Base-by-base conservation (phyloP, 2,329 filamentous ascomycete genomes). In the Didymella lethalis region DNA sequence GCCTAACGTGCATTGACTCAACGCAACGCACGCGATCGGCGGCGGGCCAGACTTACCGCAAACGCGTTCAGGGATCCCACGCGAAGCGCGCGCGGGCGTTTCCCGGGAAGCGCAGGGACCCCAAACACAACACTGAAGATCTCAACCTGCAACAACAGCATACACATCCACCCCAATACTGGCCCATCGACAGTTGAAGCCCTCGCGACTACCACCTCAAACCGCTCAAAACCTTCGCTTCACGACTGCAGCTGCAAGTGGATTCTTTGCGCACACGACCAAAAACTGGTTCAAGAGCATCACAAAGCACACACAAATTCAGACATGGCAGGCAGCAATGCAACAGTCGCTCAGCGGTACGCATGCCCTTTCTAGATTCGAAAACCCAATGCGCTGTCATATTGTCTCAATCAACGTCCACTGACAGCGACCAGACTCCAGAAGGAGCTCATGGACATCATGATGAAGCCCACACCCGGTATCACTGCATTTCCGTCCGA, bases 371-470 rank as follows among this genome's bases (percentile, higher is more conserved):
- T 11, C 23, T 29, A 14, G 20, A 36, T 43, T 12, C 38, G 63
- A 31, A 71, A 14, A 40, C n/a, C 4, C 18, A 25, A 10, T 26
- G 51, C 96, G 11, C 31, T 32, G 36, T 29, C 28, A n/a, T 43
- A 23, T 8, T 6, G 2, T 18, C 45, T 1, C 46, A 32, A 32
- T 45, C 1, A n/a, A 7, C 52, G 18, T 25, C 4, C 20, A 44
- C 69, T 65, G 59, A 68, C 58, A 18, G 5, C 54, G 18, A 62
- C 31, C 74, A 98, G 95, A 72, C 85, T 99, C 57, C 95, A 99
- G 80, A 96, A 93, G 48, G 95, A 99, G 80, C 86, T 99, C 68
- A 98, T 99, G 94, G 90, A 95, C 78, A 88, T 99, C 69, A 98
- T 99, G 95, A 93, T 93, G 70, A 93, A 93, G 41, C 90, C 93